Evolutionary conservation across 108 stramenopile species (phyloP).

Genomic region (Discostella stelligeroides): DNA sequence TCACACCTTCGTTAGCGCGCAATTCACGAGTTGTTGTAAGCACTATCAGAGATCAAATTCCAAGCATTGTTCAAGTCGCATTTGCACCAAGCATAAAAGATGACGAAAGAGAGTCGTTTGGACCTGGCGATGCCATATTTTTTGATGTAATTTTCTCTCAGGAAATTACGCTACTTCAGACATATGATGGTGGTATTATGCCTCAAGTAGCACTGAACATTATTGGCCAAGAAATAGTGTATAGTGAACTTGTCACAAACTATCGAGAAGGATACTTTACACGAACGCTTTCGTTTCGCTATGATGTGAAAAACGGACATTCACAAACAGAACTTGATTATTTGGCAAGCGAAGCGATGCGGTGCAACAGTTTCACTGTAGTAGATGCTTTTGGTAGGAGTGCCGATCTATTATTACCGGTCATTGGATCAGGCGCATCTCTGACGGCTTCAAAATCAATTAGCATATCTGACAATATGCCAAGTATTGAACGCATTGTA

Average conservation of each 20-base stretch:
- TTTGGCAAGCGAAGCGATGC: conserved; percentile 21
- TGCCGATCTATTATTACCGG: conserved; percentile 33
- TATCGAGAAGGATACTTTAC: background rate
- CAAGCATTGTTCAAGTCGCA: conserved; percentile 6
- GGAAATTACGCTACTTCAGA: conserved; percentile 23
- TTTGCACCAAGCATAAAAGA: conserved; percentile 22
- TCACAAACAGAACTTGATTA: conserved; percentile 39
- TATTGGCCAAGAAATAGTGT: conserved; percentile 8
- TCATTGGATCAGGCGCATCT: conserved; percentile 17
- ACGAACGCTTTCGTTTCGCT: conserved; percentile 46
- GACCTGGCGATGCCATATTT: conserved; percentile 38
- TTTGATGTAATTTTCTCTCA: conserved; percentile 38
- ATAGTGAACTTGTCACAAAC: conserved; percentile 23
- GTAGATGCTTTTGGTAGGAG: conserved; percentile 47
- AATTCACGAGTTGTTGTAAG: conserved; percentile 33
- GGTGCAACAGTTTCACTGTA: conserved; percentile 35
- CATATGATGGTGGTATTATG: conserved; percentile 4
- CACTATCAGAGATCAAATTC: conserved; percentile 31
- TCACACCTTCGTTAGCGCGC: conserved; percentile 36
- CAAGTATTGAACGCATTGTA: conserved; percentile 18
- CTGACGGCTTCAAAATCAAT: conserved; percentile 32
- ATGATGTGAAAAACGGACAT: conserved; percentile 49
- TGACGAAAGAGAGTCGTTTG: conserved; percentile 30
- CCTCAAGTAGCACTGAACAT: conserved; percentile 42
- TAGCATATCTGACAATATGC: conserved; percentile 31